These are phyloP conservation scores for Neurospora terricola DNA, from an alignment of 495 filamentous ascomycete species.

Conservation along the genomic window DNA sequence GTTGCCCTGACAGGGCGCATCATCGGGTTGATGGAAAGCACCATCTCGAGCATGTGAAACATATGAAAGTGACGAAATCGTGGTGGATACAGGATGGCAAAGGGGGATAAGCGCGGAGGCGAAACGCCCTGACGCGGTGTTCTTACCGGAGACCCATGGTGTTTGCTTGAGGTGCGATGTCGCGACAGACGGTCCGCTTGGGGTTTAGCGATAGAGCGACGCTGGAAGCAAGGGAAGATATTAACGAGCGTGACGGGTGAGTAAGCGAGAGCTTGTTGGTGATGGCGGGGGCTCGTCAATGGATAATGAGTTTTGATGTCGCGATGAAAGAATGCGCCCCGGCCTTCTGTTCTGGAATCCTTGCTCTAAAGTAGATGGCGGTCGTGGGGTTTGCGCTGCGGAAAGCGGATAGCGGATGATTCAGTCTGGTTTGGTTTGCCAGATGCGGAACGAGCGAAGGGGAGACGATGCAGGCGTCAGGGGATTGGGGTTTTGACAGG, in stretches of 20 bases:
- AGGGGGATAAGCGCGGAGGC: slow-evolving; percentile 8
- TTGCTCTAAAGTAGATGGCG: slow-evolving; percentile 9
- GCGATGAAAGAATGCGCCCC: slow-evolving; percentile 17
- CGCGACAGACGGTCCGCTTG: background rate
- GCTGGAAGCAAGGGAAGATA: slow-evolving; percentile 6
- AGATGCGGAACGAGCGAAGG: slow-evolving; percentile 13
- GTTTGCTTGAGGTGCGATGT: slow-evolving; percentile 2
- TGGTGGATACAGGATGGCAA: background rate
- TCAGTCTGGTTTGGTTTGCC: slow-evolving; percentile 6
- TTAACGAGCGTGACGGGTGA: slow-evolving; percentile 10
- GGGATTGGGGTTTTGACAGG: background rate
- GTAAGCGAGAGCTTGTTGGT: slow-evolving; percentile 3
- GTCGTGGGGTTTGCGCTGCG: slow-evolving; percentile 19
- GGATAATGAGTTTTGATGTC: slow-evolving; percentile 17
- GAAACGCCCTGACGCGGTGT: slow-evolving; percentile 21
- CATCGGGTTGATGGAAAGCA: background rate
- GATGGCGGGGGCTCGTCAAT: slow-evolving; percentile 18
- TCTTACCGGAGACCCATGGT: slow-evolving; percentile 78
- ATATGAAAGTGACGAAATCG: background rate
- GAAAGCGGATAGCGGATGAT: slow-evolving; percentile 9
- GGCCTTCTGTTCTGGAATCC: slow-evolving; percentile 16
- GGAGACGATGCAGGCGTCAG: slow-evolving; percentile 4
- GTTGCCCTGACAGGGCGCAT: background rate
- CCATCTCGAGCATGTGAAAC: background rate
- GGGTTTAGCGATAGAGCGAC: background rate